A percentile compares a stretch with the other conserved stretches of the same genome.
phyloP scores from a whole-genome alignment of 1,284 basidiomycete genomes.

The Volvariella surrecta region DNA sequence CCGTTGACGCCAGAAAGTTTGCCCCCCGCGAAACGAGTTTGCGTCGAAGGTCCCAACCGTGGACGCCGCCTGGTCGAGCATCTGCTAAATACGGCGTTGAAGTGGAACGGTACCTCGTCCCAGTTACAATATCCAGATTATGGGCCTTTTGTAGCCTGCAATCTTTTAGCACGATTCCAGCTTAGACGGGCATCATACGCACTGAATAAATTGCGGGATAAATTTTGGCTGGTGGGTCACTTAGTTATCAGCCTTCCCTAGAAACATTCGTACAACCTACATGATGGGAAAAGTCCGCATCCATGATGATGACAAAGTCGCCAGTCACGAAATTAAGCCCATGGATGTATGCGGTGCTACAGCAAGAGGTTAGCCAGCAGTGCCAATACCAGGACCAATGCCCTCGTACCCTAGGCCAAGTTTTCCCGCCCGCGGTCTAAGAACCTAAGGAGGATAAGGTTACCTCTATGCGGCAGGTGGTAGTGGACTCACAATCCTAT shows the following conservation, averaged over 20 bases:
- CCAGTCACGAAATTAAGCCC: constrained; percentile 83
- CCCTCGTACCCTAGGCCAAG: constrained; percentile 70
- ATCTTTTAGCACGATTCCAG: background rate
- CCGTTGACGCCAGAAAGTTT: constrained; percentile 80
- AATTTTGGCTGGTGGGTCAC: constrained; percentile 67
- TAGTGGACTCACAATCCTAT: constrained; percentile 60
- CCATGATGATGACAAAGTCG: constrained; percentile 96
- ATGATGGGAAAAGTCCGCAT: constrained; percentile 93
- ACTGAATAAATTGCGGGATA: constrained; percentile 84
- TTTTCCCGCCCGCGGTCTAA: constrained; percentile 83
- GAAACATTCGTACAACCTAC: constrained; percentile 33
- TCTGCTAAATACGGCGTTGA: constrained; percentile 43
- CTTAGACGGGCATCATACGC: too few relatives aligned
- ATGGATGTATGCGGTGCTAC: constrained; percentile 86
- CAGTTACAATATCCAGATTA: constrained; percentile 85
- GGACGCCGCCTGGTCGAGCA: constrained; percentile 68
- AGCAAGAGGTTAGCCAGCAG: background rate
- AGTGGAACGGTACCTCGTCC: constrained; percentile 74
- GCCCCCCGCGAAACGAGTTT: constrained; percentile 83
- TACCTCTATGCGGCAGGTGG: background rate
- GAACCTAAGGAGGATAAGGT: constrained; percentile 48
- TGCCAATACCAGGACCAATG: background rate
- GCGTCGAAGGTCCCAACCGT: constrained; percentile 85
- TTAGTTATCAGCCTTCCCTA: constrained; percentile 3
- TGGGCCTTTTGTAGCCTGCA: constrained; percentile 72